Evolutionary conservation across 768 basidiomycete genomes (phyloP), one percentile per base, ranked within the genome.

Genomic region (Cystofilobasidium bisporidii): DNA sequence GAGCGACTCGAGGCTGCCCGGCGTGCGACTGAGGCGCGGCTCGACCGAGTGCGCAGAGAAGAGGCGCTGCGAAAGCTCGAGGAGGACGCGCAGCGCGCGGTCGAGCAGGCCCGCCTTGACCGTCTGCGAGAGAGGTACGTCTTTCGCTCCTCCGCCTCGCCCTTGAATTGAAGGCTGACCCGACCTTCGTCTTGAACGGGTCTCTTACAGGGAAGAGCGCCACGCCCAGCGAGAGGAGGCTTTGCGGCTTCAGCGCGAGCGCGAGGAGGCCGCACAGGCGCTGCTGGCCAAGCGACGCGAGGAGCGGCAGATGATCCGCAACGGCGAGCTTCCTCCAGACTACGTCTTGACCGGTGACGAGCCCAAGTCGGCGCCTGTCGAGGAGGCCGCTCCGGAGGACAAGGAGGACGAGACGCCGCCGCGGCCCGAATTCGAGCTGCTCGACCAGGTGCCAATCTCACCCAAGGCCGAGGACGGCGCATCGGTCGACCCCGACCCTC

Each of bases 21-120:
- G 10, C 15, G 36, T 1, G 40, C 48, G 60, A 63, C 45, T 14
- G 67, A 68, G 55, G 55, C 60, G 2, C 22, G 67, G 55, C 61
- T 62, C 28, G 67, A 68, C 32, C 61, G 56, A 22, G 67, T 63
- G n/a, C 61, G 67, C 24, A 53, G 33, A 40, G 67, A 68, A 33
- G 67, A 68, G 55, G 61, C 60, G 12, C 38, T 38, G 24, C 40
- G 55, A 11, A 59, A 41, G 40, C 2, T 20, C 14, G 67, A 68
- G 30, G 50, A 32, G 14, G 32, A 45, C 33, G 61, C 62, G 28
- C 55, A 30, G 36, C 36, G 36, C 6, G 38, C 53, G 1, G 38
- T 14, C 15, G 67, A 68, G 61, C 61, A 47, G 55, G 32, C 48
- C 1, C 50, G 61, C 3, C 40, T 30, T 14, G 67, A 62, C 30